Evolutionary conservation across 164 flowering plant genomes (phyloP).

Genomic region (Liquidambar formosana): DNA sequence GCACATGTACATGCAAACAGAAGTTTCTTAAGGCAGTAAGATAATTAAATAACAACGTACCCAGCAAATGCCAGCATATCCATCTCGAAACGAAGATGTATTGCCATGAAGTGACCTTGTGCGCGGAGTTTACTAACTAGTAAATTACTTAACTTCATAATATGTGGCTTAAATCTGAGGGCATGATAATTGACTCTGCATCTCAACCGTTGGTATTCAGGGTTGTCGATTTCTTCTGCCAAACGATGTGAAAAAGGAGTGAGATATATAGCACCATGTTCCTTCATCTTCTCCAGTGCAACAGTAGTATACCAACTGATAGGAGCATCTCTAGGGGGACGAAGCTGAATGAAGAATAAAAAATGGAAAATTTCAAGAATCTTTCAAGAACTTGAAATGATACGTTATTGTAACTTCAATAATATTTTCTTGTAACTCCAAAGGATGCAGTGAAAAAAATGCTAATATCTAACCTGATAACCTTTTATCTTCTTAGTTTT

Average conservation of each 20-base stretch:
- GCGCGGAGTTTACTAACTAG: conserved; percentile 83
- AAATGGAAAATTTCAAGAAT: not conserved
- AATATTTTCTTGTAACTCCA: not conserved
- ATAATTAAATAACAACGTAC: conserved; percentile 39
- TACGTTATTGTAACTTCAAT: not conserved
- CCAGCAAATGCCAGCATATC: conserved; percentile 99
- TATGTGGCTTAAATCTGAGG: conserved; percentile 80
- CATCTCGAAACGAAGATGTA: conserved; percentile 99
- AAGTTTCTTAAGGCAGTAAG: not conserved
- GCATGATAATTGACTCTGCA: conserved; percentile 99
- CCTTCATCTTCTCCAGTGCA: conserved; percentile 87
- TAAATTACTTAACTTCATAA: conserved; percentile 76
- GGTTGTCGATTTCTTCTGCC: conserved; percentile 93
- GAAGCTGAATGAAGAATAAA: conserved; percentile 44
- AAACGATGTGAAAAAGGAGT: conserved; percentile 97
- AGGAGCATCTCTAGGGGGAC: conserved; percentile 97
- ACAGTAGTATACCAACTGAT: conserved; percentile 78
- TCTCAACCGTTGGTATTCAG: conserved; percentile 93
- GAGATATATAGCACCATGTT: conserved; percentile 93
- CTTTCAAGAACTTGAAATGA: conserved; percentile 2
- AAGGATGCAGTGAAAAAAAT: conserved; percentile 6
- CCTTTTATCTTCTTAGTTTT: conserved; percentile 85
- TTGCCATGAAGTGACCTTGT: conserved; percentile 96
- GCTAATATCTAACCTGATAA: conserved; percentile 54
- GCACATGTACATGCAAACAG: not conserved